Evolutionary conservation across 345 rosid genomes (phyloP), one percentile per base, ranked within the genome.

Genomic region (Clausena lansium): DNA sequence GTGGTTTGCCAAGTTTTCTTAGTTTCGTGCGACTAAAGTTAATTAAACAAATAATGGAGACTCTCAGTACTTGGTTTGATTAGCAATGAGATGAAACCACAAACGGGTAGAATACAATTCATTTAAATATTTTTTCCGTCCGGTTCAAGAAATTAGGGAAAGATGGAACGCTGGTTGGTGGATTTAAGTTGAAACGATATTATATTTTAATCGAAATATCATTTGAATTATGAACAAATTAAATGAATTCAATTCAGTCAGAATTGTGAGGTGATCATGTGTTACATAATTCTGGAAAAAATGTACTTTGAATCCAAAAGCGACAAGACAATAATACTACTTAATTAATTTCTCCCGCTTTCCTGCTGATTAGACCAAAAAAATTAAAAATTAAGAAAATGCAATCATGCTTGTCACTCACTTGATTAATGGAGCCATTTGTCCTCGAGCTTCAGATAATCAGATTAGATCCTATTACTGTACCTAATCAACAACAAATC

Each of bases 221-320:
- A 3, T 11, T 45, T 13, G 50, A 5, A 22, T 55, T 55, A 22
- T 55, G 59, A n/a, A 57, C 5, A 57, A 57, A 55, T 17, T 8
- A 24, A 58, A 58, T 58, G 25, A 5, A 7, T 22, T 30, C 4
- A 6, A 32, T 70, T 8, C 4, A n/a, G 58, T 45, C 11, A 17
- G 27, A 54, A 52, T 14, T 35, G 57, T 72, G 47, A 64, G 81
- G 77, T 27, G 67, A 78, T 72, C 67, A 64, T 64, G 72, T 17
- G 17, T 38, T 63, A 5, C 67, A 64, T 64, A 55, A 25, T 24
- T 32, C 13, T 54, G 68, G 35, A 52, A 17, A 52, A 15, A 52
- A 45, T 24, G 28, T 45, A 15, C 27, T 8, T 38, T 1, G 24
- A 47, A 41, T 33, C 36, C 30, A 17, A 32, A 36, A 7, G 52